Conservation (phyloP, 306 rosid genomes). For the Medicago arabica region DNA sequence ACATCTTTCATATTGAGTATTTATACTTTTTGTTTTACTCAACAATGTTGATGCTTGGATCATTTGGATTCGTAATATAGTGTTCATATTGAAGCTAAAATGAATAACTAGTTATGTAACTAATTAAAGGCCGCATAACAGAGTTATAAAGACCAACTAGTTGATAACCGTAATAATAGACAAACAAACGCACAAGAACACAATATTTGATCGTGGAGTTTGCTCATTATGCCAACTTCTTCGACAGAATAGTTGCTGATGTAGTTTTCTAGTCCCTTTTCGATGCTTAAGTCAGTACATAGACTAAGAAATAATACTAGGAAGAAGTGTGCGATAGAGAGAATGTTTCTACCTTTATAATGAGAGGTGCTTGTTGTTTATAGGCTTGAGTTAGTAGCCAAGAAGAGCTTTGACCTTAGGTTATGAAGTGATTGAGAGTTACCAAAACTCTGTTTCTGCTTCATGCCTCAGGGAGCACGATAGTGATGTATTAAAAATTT, state of each 20-base stretch:
- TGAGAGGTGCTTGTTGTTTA: background rate
- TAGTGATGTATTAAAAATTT: too few species aligned
- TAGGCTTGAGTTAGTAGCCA: background rate
- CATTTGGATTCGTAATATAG: background rate
- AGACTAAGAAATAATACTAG: constrained; percentile 6
- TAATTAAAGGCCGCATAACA: too few species aligned
- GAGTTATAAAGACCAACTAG: too few species aligned
- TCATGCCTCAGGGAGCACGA: background rate
- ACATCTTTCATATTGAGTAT: constrained; percentile 1
- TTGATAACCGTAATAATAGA: background rate
- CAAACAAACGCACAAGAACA: background rate
- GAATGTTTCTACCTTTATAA: background rate
- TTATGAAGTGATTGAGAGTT: background rate
- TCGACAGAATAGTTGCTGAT: background rate
- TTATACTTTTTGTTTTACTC: constrained; percentile 1
- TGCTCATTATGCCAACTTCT: background rate
- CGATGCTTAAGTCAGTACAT: background rate
- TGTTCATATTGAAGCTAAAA: too few species aligned
- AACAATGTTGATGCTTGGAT: background rate
- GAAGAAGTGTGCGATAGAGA: constrained; percentile 17
- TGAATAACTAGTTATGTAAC: too few species aligned
- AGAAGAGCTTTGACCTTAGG: constrained; percentile 3
- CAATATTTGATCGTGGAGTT: background rate
- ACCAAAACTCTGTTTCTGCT: background rate
- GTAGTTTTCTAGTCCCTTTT: background rate